A percentile compares a stretch with the other conserved stretches of the same genome.
Conservation (phyloP, 2,329 filamentous ascomycete genomes). For the Parastagonospora nodorum region DNA sequence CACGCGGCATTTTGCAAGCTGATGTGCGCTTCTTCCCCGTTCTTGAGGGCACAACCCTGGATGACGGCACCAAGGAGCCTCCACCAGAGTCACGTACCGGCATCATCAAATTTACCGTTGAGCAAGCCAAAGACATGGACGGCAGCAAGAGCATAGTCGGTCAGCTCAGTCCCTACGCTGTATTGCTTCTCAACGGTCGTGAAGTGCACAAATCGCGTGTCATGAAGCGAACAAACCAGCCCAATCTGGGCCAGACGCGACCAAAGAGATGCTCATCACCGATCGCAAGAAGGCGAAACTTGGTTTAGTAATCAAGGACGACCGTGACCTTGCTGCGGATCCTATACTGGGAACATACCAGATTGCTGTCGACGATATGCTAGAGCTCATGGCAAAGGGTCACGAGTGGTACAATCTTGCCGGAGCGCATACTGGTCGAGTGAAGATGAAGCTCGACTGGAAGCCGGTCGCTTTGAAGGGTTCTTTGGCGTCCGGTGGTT, state of each 20-base stretch:
- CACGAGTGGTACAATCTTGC: conserved; percentile 95
- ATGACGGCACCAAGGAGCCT: conserved; percentile 78
- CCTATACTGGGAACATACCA: conserved; percentile 90
- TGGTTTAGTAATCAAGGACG: conserved; percentile 92
- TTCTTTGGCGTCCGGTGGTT: conserved; percentile 78
- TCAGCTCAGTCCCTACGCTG: conserved; percentile 86
- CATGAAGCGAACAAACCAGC: conserved; percentile 95
- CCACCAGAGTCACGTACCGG: conserved; percentile 90
- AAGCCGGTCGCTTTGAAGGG: conserved; percentile 90
- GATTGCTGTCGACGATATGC: conserved; percentile 91
- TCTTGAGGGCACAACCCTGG: conserved; percentile 70
- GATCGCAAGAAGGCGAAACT: conserved; percentile 89
- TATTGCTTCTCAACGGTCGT: conserved; percentile 87
- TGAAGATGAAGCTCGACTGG: conserved; percentile 92
- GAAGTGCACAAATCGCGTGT: conserved; percentile 88
- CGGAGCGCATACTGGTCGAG: conserved; percentile 79
- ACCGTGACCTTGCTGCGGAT: conserved; percentile 82
- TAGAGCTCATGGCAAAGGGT: conserved; percentile 87
- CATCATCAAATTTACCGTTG: conserved; percentile 89
- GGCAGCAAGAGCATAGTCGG: conserved; percentile 90
- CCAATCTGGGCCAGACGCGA: conserved; percentile 93
- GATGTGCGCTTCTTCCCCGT: conserved; percentile 97
- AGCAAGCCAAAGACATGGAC: conserved; percentile 96
- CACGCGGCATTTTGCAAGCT: conserved; percentile 76
- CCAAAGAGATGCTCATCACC: conserved; percentile 93